Base-by-base conservation (phyloP, 768 basidiomycete species). In the Boletus vermiculosoides region DNA sequence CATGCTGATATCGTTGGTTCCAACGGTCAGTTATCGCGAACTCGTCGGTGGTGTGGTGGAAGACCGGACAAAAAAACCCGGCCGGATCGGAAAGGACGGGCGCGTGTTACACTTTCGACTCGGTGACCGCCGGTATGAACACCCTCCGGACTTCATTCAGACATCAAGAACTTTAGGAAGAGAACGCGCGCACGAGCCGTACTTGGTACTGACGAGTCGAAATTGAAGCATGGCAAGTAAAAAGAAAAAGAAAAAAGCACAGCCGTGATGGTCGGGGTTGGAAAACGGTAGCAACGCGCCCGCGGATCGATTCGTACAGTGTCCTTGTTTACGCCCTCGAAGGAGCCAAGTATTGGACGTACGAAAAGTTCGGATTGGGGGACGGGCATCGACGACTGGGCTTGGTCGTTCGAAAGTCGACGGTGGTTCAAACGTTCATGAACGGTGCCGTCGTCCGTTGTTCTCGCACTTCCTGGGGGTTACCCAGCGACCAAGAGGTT, bases 301-400 rank as follows among this genome's bases (percentile, higher is more conserved):
- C 58, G 58, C 58, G 57, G 58, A 59, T 59, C 58, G 58, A 20
- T 25, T 46, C 44, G 40, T 57, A 56, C 36, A 3, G 3, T 20
- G 33, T n/a, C 33, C n/a, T 2, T 18, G 12, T 51, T 50, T 16
- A 11, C 28, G 28, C 50, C n/a, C 28, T 39, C 49, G 53, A 51
- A n/a, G n/a, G n/a, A n/a, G n/a, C 25, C 15, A 51, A 30, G 15
- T 9, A 25, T 23, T 6, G 23, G 22, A 28, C 23, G 52, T 23
- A 54, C 46, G 36, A 22, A 15, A 20, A 4, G 34, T 54, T 28
- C 20, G 22, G 15, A 25, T 48, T 12, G 15, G 8, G 13, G 28
- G 18, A 28, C 28, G 31, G 5, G 30, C n/a, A 10, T 49, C 22
- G 52, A 28, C 23, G 20, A 6, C 28, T 46, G 30, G 31, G 40